phyloP scores from a whole-genome alignment of 257 asterid genomes.

The Gentiana straminea region DNA sequence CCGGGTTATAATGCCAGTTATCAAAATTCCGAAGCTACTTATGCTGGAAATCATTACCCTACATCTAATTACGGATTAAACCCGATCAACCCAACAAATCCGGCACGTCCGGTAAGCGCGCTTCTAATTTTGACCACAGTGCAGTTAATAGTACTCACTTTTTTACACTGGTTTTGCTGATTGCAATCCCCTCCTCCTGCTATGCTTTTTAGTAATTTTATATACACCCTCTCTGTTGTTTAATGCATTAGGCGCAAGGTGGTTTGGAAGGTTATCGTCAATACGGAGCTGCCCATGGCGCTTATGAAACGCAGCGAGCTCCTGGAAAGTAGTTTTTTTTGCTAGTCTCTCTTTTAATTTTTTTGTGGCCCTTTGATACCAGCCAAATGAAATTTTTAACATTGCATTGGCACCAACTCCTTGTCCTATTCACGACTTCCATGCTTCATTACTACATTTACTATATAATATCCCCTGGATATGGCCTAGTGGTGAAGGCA shows the following conservation, averaged over 20 bases:
- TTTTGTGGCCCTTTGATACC: constrained; percentile 23
- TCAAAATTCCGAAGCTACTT: constrained; percentile 47
- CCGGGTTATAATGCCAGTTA: constrained; percentile 45
- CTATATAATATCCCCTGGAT: no score
- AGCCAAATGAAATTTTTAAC: neutral
- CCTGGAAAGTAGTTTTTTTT: constrained; percentile 41
- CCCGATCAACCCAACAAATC: constrained; percentile 53
- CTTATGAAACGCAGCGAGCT: constrained; percentile 50
- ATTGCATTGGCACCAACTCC: no score
- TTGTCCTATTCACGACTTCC: no score
- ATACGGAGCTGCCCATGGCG: constrained; percentile 58
- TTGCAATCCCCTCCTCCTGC: neutral
- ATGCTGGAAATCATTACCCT: constrained; percentile 56
- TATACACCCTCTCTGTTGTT: constrained; percentile 7
- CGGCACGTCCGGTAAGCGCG: constrained; percentile 50
- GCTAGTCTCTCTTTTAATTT: constrained; percentile 16
- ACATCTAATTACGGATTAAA: constrained; percentile 46
- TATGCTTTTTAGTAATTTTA: neutral
- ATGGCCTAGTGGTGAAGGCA: no score
- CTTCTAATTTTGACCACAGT: neutral
- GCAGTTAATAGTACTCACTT: neutral
- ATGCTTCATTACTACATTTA: no score
- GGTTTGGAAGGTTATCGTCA: constrained; percentile 77
- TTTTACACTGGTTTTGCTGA: neutral
- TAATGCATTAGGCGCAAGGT: constrained; percentile 45